phyloP scores from a whole-genome alignment of 176 grass and related monocot species.

The Themeda triandra region DNA sequence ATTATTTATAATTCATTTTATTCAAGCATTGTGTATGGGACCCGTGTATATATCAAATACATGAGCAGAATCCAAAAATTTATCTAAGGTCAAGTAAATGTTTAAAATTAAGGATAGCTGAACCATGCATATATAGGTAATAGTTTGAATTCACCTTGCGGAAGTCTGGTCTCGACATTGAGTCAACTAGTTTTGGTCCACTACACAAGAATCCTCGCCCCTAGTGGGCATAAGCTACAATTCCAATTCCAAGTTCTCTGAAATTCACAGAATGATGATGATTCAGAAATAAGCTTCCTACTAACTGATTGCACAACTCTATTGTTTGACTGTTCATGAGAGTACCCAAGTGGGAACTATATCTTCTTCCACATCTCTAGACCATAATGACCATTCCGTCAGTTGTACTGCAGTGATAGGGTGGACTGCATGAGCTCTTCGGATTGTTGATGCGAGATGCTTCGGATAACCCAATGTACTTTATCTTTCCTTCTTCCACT shows the following conservation, averaged over 20 bases:
- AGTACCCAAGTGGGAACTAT: slow-evolving; percentile 62
- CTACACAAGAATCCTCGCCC: slow-evolving; percentile 37
- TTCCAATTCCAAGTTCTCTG: slow-evolving; percentile 69
- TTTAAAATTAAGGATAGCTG: not conserved
- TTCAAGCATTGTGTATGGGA: not conserved
- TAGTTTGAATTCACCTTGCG: slow-evolving; percentile 34
- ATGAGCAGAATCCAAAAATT: not conserved
- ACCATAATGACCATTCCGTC: slow-evolving; percentile 73
- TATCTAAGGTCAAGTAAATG: not conserved
- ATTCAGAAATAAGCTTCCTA: not conserved
- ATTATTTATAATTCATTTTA: not conserved
- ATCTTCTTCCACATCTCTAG: slow-evolving; percentile 54
- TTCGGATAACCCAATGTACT: slow-evolving; percentile 64
- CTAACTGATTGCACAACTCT: not conserved
- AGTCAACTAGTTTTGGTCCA: slow-evolving; percentile 39
- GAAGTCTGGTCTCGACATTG: slow-evolving; percentile 34
- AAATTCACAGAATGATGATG: not conserved
- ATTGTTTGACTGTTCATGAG: not conserved
- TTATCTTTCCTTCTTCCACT: slow-evolving; percentile 65
- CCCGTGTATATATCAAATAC: not conserved
- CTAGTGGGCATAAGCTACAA: slow-evolving; percentile 45
- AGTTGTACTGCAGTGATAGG: slow-evolving; percentile 57
- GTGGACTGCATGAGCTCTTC: slow-evolving; percentile 69
- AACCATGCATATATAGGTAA: not conserved
- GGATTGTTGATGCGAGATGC: slow-evolving; percentile 62